Percentiles rank a stretch among this genome's conserved stretches.
These are phyloP conservation scores for Phytophthora cryptogea DNA, from an alignment of 352 stramenopile genomes.

Conservation along the genomic window DNA sequence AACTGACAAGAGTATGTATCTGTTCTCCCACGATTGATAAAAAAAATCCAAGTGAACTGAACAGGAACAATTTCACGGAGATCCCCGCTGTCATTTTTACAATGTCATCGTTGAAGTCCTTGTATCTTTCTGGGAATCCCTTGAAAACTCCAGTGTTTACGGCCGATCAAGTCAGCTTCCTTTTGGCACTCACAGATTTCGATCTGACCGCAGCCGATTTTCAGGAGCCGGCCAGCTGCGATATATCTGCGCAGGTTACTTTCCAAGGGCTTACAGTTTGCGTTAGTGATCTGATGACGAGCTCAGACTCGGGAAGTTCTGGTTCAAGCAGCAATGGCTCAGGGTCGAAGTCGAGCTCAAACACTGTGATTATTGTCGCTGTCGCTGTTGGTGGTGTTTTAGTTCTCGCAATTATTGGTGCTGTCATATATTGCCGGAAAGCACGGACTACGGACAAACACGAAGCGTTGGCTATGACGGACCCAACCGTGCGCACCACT, in stretches of 20 bases:
- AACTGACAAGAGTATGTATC: neutral
- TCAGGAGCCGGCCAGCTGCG: slow-evolving; percentile 17
- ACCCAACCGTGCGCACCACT: slow-evolving; percentile 18
- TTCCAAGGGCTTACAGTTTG: slow-evolving; percentile 24
- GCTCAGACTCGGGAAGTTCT: slow-evolving; percentile 9
- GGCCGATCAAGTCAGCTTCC: slow-evolving; percentile 27
- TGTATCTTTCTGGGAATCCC: slow-evolving; percentile 26
- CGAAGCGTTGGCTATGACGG: slow-evolving; percentile 14
- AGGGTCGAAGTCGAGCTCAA: slow-evolving; percentile 10
- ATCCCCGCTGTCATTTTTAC: slow-evolving; percentile 35
- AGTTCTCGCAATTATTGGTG: slow-evolving; percentile 14
- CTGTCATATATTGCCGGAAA: slow-evolving; percentile 21
- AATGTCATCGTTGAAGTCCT: slow-evolving; percentile 19
- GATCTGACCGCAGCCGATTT: slow-evolving; percentile 28
- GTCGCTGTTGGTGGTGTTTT: slow-evolving; percentile 20
- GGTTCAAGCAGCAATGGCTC: slow-evolving; percentile 1
- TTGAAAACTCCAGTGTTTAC: slow-evolving; percentile 29
- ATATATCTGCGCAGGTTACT: slow-evolving; percentile 8
- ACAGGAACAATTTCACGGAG: slow-evolving; percentile 33
- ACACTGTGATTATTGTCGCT: slow-evolving; percentile 21
- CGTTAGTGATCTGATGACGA: slow-evolving; percentile 22
- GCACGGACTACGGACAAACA: slow-evolving; percentile 2
- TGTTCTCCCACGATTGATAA: neutral
- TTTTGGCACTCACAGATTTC: slow-evolving; percentile 19
- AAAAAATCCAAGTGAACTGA: slow-evolving; percentile 18